phyloP scores from a whole-genome alignment of 2,329 filamentous ascomycete species.

The Cordyceps javanica region DNA sequence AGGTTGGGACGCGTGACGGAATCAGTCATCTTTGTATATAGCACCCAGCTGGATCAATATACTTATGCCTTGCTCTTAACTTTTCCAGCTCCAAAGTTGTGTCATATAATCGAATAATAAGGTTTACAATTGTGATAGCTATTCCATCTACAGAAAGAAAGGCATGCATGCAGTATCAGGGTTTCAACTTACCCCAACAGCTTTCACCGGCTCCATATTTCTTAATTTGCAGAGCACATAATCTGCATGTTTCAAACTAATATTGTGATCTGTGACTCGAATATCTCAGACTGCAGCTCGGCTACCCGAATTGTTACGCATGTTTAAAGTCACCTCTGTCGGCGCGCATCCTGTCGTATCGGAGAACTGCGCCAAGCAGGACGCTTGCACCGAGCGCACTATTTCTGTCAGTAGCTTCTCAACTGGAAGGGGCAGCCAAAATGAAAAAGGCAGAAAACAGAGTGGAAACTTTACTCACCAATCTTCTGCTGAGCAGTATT shows the following conservation, averaged over 20 bases:
- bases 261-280: too few species aligned
- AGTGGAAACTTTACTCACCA: constrained; percentile 18
- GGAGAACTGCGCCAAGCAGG: constrained; percentile 19
- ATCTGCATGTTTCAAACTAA: too few species aligned
- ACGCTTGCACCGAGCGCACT: constrained; percentile 23
- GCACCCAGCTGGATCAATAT: background rate
- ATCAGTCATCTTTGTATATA: background rate
- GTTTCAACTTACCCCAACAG: too few species aligned
- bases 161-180: too few species aligned
- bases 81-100: too few species aligned
- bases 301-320: background rate
- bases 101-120: too few species aligned
- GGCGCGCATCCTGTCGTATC: constrained; percentile 16
- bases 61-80: background rate
- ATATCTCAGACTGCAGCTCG: too few species aligned
- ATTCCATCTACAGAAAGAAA: too few species aligned
- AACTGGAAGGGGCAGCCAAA: background rate
- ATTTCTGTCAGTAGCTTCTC: background rate
- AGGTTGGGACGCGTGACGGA: background rate
- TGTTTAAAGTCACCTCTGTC: background rate
- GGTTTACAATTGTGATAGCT: too few species aligned
- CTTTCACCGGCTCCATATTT: too few species aligned
- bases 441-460: background rate
- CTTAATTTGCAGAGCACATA: too few species aligned
- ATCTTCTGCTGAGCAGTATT: constrained; percentile 30